Conservation (phyloP, 805 yeast species). For the Starmerella kuoi region DNA sequence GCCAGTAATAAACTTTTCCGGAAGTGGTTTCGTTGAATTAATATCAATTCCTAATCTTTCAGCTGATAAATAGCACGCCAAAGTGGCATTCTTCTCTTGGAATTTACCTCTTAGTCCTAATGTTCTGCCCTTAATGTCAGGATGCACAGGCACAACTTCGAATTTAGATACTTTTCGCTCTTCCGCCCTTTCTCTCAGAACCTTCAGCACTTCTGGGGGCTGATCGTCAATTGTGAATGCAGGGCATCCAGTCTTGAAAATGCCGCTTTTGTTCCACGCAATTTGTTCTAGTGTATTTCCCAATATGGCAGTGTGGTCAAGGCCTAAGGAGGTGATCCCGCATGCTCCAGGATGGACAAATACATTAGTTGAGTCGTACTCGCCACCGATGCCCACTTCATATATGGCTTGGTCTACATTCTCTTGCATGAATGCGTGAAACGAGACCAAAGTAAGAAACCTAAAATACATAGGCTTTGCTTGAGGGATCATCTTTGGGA, state of each 20-base stretch:
- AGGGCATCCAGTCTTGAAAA: slow-evolving; percentile 54
- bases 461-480: slow-evolving; percentile 89
- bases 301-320: slow-evolving; percentile 78
- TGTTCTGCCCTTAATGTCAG: slow-evolving; percentile 28
- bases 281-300: slow-evolving; percentile 82
- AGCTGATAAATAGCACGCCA: slow-evolving; percentile 62
- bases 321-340: slow-evolving; percentile 77
- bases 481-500: slow-evolving; percentile 63
- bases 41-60: slow-evolving; percentile 32
- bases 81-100: slow-evolving; percentile 74
- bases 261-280: slow-evolving; percentile 95
- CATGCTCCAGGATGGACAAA: slow-evolving; percentile 68
- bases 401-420: slow-evolving; percentile 88
- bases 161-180: slow-evolving; percentile 43
- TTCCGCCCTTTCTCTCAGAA: slow-evolving; percentile 49
- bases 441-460: slow-evolving; percentile 75
- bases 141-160: slow-evolving; percentile 39
- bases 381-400: slow-evolving; percentile 98
- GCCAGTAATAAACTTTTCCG: slow-evolving; percentile 18
- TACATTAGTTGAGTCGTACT: slow-evolving; percentile 89
- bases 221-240: slow-evolving; percentile 56
- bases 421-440: slow-evolving; percentile 79
- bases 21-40: slow-evolving; percentile 18
- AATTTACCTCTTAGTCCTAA: slow-evolving; percentile 51
- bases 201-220: slow-evolving; percentile 37